Percentiles rank a stretch among this genome's conserved stretches.
phyloP scores from a whole-genome alignment of 768 basidiomycete species.

The Galerina marginata region DNA sequence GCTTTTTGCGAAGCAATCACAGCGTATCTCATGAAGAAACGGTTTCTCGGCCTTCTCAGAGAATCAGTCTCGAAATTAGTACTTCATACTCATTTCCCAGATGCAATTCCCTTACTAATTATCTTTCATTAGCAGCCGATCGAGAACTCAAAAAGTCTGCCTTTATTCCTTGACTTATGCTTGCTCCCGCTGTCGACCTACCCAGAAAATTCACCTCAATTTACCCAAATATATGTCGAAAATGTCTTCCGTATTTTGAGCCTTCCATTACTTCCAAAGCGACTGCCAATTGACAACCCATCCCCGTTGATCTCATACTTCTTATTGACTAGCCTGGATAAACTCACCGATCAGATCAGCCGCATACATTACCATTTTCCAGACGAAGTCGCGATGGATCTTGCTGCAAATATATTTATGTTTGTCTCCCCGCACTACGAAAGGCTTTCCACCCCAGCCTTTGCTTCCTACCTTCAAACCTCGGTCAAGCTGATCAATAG shows the following conservation, averaged over 20 bases:
- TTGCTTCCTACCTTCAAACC: constrained; percentile 62
- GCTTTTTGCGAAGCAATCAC: constrained; percentile 40
- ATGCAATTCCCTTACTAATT: neutral
- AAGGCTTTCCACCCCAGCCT: constrained; percentile 46
- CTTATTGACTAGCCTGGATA: constrained; percentile 50
- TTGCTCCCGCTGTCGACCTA: constrained; percentile 45
- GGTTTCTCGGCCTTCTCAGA: constrained; percentile 49
- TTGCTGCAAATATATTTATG: too few relatives aligned
- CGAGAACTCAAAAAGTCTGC: constrained; percentile 55
- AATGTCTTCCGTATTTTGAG: constrained; percentile 66
- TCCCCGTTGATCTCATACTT: constrained; percentile 68
- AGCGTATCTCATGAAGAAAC: constrained; percentile 50
- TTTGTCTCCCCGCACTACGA: constrained; percentile 66
- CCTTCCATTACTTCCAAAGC: too few relatives aligned
- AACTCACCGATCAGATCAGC: constrained; percentile 21
- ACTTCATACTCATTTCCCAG: neutral
- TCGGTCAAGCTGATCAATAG: constrained; percentile 55
- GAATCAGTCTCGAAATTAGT: constrained; percentile 55
- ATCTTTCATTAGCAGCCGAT: constrained; percentile 45
- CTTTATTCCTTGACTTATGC: constrained; percentile 50
- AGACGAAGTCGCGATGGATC: constrained; percentile 51
- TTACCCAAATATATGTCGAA: constrained; percentile 39
- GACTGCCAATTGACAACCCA: constrained; percentile 64
- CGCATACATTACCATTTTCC: constrained; percentile 33
- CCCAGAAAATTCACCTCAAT: constrained; percentile 26